Evolutionary conservation across 371 early-diverging fungal species (phyloP), one percentile per base, ranked within the genome.

Genomic region (Mucor indicus): DNA sequence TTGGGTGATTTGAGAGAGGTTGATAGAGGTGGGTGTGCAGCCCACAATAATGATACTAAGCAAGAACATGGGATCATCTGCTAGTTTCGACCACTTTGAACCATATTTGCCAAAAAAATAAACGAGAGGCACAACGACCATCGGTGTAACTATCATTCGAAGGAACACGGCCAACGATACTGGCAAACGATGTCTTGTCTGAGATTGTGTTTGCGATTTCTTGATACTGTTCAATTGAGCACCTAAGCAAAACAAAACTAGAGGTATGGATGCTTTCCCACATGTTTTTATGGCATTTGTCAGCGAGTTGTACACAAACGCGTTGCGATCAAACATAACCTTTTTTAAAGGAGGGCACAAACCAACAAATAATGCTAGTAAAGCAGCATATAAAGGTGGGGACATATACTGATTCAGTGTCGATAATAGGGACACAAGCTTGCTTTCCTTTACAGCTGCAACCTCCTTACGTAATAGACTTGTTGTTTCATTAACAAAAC

Each of bases 221-320:
- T 60, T 53, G 33, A 78, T 70, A 29, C 55, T 48, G 0, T 65
- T 60, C 10, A 88, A 64, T 52, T 88, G 87, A 12, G 86, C 81
- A 16, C 89, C 89, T 3, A 88, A 69, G 48, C 86, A 84, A 13
- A 83, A 70, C 53, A 88, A 53, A 30, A 86, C 79, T 44, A 85
- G 57, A 2, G 89, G 89, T 12, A 88, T 83, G 13, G 86, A 78
- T 9, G 86, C 80, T 5, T 68, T 72, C 31, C 86, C 85, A 51
- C 86, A 85, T 35, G 69, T 61, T 41, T 84, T 80, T 16, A 88
- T 75, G 1, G 83, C 83, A 9, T 72, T 69, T 21, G 84, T 72
- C 50, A 86, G 62, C 6, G 82, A 68, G 4, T 80, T 67, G 44
- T 80, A 76, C 10, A 84, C 44, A 48, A 78, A 67, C 0, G 77